Evolutionary conservation across 1,284 basidiomycete genomes (phyloP).

Genomic region (Ceratobasidium sp.): DNA sequence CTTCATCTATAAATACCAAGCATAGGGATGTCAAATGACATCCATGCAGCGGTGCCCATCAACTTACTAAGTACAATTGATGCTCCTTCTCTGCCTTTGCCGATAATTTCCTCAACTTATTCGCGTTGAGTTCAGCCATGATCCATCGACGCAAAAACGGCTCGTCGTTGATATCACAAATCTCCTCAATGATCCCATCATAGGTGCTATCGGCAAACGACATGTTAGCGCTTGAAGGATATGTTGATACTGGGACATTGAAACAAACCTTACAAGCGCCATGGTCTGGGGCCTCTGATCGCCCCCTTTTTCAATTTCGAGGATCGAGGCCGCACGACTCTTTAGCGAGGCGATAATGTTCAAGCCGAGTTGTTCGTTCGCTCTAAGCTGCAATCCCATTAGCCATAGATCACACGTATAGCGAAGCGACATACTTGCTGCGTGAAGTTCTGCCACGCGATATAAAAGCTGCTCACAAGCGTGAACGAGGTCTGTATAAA

Average conservation of each 20-base stretch:
- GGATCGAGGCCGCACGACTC: conserved; percentile 29
- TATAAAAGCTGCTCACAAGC: conserved; percentile 10
- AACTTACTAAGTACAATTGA: conserved; percentile 40
- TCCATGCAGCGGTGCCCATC: neutral
- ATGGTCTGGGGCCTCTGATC: conserved; percentile 34
- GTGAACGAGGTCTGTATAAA: conserved; percentile 14
- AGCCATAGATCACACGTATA: neutral
- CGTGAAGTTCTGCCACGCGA: conserved; percentile 20
- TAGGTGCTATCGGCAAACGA: conserved; percentile 18
- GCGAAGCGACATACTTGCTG: neutral
- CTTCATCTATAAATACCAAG: conserved; percentile 9
- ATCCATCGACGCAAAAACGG: conserved; percentile 36
- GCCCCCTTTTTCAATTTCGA: conserved; percentile 41
- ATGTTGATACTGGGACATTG: too few relatives aligned
- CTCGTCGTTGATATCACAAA: conserved; percentile 39
- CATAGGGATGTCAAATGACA: neutral
- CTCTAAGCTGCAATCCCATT: conserved; percentile 9
- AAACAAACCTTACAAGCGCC: conserved; percentile 31
- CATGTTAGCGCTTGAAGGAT: too few relatives aligned
- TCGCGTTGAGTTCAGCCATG: conserved; percentile 8
- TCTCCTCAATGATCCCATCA: conserved; percentile 32
- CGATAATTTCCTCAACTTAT: conserved; percentile 25
- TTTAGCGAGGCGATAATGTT: conserved; percentile 40
- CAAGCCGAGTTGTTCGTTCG: conserved; percentile 32
- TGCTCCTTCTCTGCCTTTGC: conserved; percentile 38